A percentile compares a stretch with the other conserved stretches of the same genome.
These are phyloP conservation scores for Eutypa lata DNA, from an alignment of 2,329 filamentous ascomycete species.

Conservation along the genomic window DNA sequence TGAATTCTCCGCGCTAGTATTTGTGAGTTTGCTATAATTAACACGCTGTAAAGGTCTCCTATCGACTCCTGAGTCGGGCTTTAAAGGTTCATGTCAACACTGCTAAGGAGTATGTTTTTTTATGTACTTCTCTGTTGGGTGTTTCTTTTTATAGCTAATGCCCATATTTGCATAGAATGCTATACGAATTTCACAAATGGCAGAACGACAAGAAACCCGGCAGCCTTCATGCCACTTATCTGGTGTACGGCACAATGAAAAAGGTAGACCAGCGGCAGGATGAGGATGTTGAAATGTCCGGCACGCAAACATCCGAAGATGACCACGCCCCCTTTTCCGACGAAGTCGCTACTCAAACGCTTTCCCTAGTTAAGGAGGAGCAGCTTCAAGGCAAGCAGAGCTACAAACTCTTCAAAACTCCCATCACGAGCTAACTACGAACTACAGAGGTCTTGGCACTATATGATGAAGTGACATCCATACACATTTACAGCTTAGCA, in stretches of 20 bases:
- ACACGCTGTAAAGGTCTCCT: slow-evolving; percentile 66
- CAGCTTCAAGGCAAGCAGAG: slow-evolving; percentile 59
- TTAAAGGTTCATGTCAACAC: slow-evolving; percentile 80
- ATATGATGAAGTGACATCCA: slow-evolving; percentile 71
- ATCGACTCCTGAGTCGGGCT: slow-evolving; percentile 77
- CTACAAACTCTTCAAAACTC: neutral
- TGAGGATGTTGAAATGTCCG: slow-evolving; percentile 67
- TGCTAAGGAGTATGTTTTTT: slow-evolving; percentile 75
- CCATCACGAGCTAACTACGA: slow-evolving; percentile 12
- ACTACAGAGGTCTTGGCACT: slow-evolving; percentile 59
- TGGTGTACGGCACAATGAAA: slow-evolving; percentile 69
- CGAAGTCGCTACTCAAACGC: slow-evolving; percentile 50
- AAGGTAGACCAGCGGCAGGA: slow-evolving; percentile 42
- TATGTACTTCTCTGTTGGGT: no score
- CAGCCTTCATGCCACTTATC: slow-evolving; percentile 87
- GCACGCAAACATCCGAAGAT: slow-evolving; percentile 56
- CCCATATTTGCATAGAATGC: slow-evolving; percentile 58
- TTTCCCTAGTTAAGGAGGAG: slow-evolving; percentile 71
- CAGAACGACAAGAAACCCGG: slow-evolving; percentile 73
- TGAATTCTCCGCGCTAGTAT: neutral
- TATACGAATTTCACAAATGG: slow-evolving; percentile 77
- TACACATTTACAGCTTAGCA: slow-evolving; percentile 86
- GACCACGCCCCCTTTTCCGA: slow-evolving; percentile 38
- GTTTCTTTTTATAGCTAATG: no score
- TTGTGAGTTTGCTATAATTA: slow-evolving; percentile 1